Evolutionary conservation across 2,329 filamentous ascomycete species (phyloP), one percentile per base, ranked within the genome.

Genomic region (Alternaria arborescens): DNA sequence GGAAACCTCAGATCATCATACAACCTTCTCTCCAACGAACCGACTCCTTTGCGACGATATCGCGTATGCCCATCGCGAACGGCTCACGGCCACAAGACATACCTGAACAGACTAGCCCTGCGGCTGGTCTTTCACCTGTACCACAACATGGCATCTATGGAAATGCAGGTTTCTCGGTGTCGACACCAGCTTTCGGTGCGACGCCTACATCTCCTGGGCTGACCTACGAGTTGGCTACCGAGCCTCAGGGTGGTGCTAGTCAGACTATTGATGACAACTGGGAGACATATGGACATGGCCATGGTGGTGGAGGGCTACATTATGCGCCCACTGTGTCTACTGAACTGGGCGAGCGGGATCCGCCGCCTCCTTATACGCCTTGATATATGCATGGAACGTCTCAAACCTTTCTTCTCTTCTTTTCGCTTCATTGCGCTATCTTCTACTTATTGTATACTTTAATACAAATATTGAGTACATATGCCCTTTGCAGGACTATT

Each of bases 61-160:
- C 73, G 11, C 66, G 70, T 43, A 78, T 78, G 73, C 74, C 74
- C 14, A 70, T 78, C 28, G 74, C 75, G 8, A 71, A 78, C 50
- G 75, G 75, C 8, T 69, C 59, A 20, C 65, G 69, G 30, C 72
- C 72, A 8, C 61, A 63, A 20, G 61, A 71, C 36, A 18, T 61
- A 1, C 6, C 53, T 10, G 56, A 63, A 10, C 50, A 68, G 7
- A n/a, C 41, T 18, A 46, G 53, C 8, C 61, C 64, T 11, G 67
- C 60, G 42, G 52, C 12, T 7, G 62, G 61, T 4, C 36, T 61
- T 1, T 44, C 41, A 12, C 55, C 70, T 20, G 64, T 63, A 34
- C 64, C 71, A 12, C 62, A 62, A 48, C 18, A 61, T 48, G 42
- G 66, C 58, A 40, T 68, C 2, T 77, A 76, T 43, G 65, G 63